Base-by-base conservation (phyloP, 2,329 filamentous ascomycete genomes). In the Domatiomyces catenatus region DNA sequence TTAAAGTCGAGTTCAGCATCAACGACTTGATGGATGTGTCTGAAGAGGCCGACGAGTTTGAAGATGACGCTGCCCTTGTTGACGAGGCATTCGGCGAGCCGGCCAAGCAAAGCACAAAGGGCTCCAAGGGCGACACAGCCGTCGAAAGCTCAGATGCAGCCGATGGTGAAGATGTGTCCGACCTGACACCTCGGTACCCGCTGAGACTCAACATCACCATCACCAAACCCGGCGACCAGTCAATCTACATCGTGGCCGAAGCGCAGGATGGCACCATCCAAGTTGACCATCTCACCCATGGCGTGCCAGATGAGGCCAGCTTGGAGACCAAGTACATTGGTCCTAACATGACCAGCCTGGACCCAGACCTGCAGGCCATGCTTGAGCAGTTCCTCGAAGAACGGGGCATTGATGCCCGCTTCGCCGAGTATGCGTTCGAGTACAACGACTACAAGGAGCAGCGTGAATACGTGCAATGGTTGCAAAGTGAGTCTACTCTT, bases 401-500 rank as follows among this genome's bases (percentile, higher is more conserved):
- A 77, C 80, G 92, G 61, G 92, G 90, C 57, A 80, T 98, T 69
- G 87, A 90, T 63, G 81, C 84, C 61, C 79, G 83, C 52, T 77
- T 98, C 61, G 90, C 89, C 49, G 72, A 89, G 59, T 95, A 96
- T 69, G 83, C 94, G 44, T 87, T 89, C 39, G 89, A 96, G 67
- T 98, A 94, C 72, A 89, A 96, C 64, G 88, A 96, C 66, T 80
- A 85, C 71, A 98, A 98, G 82, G 92, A 98, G 79, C 90, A 96
- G 79, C 84, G 81, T 71, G 92, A 98, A 76, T 98, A 98, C 69
- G 73, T 93, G 55, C 73, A 77, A 58, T 98, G 93, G 92, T 73
- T 98, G 67, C 77, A 81, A 68, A 80, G 76, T 77, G 67, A 68
- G 74, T 68, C 7, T 1, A 26, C 62, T 49, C 50, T 2, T n/a